Conservation (phyloP, 169 alveolate genomes). For the Plasmodium vivax region DNA sequence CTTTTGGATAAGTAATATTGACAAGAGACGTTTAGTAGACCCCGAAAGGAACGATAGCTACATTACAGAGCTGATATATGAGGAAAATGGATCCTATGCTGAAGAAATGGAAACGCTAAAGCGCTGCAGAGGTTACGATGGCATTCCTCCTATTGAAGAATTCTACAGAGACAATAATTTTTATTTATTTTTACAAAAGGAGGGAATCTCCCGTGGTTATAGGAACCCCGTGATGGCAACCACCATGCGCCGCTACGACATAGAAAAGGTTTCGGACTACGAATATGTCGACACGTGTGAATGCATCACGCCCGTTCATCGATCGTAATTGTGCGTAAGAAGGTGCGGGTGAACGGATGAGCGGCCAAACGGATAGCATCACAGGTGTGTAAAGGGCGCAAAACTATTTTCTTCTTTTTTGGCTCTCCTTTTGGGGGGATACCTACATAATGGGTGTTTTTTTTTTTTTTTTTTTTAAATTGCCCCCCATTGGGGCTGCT, state of each 20-base stretch:
- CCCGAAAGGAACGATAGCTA: slow-evolving; percentile 55
- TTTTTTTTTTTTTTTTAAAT: not conserved
- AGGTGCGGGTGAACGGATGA: not conserved
- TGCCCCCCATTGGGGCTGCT: not conserved
- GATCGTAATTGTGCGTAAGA: not conserved
- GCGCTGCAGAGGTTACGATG: slow-evolving; percentile 17
- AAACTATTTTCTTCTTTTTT: not conserved
- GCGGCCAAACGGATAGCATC: not conserved
- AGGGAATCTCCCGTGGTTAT: slow-evolving; percentile 13
- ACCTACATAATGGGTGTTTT: not conserved
- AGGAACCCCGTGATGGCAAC: slow-evolving; percentile 59
- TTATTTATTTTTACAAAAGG: slow-evolving; percentile 30
- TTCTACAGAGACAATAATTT: slow-evolving; percentile 62
- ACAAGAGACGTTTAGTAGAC: slow-evolving; percentile 45
- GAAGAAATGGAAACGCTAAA: slow-evolving; percentile 45
- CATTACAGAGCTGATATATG: slow-evolving; percentile 67
- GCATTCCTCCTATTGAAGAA: slow-evolving; percentile 38
- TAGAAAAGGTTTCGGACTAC: slow-evolving; percentile 17
- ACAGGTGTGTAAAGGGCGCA: not conserved
- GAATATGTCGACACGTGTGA: not conserved
- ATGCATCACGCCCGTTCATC: slow-evolving; percentile 7
- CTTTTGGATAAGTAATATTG: slow-evolving; percentile 73
- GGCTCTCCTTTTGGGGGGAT: not conserved
- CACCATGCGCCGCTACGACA: slow-evolving; percentile 64
- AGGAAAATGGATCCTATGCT: slow-evolving; percentile 18